Evolutionary conservation across 225 moss, liverwort and hornwort species (phyloP).

Genomic region (Polytrichum commune): DNA sequence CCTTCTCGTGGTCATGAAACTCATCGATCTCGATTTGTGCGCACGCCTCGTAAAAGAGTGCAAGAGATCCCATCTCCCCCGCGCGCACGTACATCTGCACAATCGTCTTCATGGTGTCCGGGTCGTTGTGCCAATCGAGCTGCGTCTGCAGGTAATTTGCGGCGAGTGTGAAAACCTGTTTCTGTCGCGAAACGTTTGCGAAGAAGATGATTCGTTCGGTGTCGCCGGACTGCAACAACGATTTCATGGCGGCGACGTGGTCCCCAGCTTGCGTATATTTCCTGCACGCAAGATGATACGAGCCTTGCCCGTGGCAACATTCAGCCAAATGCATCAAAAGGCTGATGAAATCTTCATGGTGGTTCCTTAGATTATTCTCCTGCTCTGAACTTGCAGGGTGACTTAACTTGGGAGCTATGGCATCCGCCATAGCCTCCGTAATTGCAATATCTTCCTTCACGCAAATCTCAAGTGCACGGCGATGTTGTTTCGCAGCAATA

Average conservation of each 20-base stretch:
- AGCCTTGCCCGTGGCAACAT: slow-evolving; percentile 84
- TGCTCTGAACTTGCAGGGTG: too few relatives aligned
- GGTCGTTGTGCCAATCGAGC: slow-evolving; percentile 88
- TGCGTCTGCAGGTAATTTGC: slow-evolving; percentile 79
- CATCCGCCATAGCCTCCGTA: slow-evolving; percentile 87
- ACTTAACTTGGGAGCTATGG: slow-evolving; percentile 44
- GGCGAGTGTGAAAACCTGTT: slow-evolving; percentile 76
- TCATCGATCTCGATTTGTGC: slow-evolving; percentile 91
- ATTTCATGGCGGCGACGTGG: slow-evolving; percentile 88
- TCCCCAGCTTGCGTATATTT: slow-evolving; percentile 90
- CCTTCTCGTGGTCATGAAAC: slow-evolving; percentile 87
- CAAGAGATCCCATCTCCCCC: slow-evolving; percentile 80
- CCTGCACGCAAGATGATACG: slow-evolving; percentile 94
- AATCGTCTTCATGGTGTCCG: slow-evolving; percentile 76
- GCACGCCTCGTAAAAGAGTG: slow-evolving; percentile 90
- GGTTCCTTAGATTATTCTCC: slow-evolving; percentile 42
- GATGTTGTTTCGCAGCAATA: slow-evolving; percentile 72
- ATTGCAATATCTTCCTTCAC: slow-evolving; percentile 65
- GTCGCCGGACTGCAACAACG: slow-evolving; percentile 88
- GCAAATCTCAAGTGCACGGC: slow-evolving; percentile 82
- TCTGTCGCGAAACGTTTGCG: slow-evolving; percentile 90
- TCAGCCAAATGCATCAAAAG: slow-evolving; percentile 68
- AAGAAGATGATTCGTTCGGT: slow-evolving; percentile 93
- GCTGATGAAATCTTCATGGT: slow-evolving; percentile 35
- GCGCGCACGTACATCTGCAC: slow-evolving; percentile 98